Evolutionary conservation across 495 filamentous ascomycete genomes (phyloP).

Genomic region (Hypoxylon lienhwacheense): DNA sequence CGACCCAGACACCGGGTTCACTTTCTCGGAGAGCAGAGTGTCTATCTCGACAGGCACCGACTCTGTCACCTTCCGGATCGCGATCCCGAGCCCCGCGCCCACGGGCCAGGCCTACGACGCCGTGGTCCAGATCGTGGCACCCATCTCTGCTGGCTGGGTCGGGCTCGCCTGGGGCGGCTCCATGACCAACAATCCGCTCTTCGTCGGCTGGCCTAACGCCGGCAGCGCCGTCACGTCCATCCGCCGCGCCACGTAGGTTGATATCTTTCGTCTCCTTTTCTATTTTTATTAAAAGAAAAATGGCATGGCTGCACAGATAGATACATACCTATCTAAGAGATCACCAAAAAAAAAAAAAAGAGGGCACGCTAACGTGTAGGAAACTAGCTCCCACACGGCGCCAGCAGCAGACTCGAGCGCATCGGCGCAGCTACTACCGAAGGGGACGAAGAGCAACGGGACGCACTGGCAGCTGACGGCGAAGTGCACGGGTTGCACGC

Average conservation of each 20-base stretch:
- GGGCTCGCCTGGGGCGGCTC: conserved; percentile 48
- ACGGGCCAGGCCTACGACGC: conserved; percentile 40
- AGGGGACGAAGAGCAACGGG: conserved; percentile 43
- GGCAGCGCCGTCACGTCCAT: conserved; percentile 37
- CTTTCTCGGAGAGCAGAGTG: conserved; percentile 47
- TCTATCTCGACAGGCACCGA: conserved; percentile 43
- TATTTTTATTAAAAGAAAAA: neutral
- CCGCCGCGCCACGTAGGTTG: conserved; percentile 45
- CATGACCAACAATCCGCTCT: conserved; percentile 47
- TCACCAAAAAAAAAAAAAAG: neutral
- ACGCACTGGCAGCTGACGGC: conserved; percentile 52
- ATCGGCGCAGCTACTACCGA: conserved; percentile 39
- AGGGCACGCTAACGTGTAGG: neutral
- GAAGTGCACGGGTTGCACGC: conserved; percentile 48
- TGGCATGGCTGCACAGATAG: neutral
- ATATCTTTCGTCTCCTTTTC: neutral
- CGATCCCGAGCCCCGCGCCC: conserved; percentile 39
- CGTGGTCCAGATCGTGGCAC: conserved; percentile 49
- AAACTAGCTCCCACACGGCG: conserved; percentile 39
- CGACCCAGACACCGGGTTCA: conserved; percentile 55
- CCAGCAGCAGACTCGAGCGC: conserved; percentile 40
- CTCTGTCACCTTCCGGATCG: conserved; percentile 46
- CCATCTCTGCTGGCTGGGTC: conserved; percentile 47
- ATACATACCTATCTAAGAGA: neutral
- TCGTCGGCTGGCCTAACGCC: conserved; percentile 42